Percentiles rank a stretch among this genome's conserved stretches.
Conservation (phyloP, 2,329 filamentous ascomycete species). For the Dothistroma septosporum region DNA sequence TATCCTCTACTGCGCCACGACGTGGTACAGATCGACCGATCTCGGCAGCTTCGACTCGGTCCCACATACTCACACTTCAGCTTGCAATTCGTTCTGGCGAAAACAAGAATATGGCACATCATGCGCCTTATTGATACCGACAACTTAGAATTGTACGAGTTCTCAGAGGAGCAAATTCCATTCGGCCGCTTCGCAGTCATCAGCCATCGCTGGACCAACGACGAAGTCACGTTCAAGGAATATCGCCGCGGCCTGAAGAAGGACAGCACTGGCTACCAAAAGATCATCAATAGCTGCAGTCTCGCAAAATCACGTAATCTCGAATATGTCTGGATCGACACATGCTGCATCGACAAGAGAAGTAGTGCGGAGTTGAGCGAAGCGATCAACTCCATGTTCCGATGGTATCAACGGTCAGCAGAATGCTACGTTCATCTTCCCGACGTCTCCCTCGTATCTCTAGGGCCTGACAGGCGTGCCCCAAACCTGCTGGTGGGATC, state of each 20-base stretch:
- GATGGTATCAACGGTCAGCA: conserved; percentile 16
- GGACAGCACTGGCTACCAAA: conserved; percentile 11
- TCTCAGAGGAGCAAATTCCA: not conserved
- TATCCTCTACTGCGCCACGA: not conserved
- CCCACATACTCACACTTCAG: not conserved
- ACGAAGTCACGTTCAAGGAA: conserved; percentile 13
- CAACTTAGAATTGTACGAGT: not conserved
- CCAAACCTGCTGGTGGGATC: not conserved
- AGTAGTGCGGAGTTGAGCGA: conserved; percentile 16
- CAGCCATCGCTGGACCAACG: conserved; percentile 12
- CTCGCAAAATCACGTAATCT: conserved; percentile 2
- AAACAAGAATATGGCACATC: not conserved
- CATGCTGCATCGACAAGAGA: conserved; percentile 20
- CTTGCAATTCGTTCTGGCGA: not conserved
- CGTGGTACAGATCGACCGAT: not conserved
- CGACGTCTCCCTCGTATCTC: conserved; percentile 3
- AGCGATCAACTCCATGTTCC: conserved; percentile 22
- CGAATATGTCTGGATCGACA: conserved; percentile 22
- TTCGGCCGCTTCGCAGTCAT: conserved; percentile 9
- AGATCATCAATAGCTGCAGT: conserved; percentile 10
- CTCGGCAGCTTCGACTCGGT: not conserved
- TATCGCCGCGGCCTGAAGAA: conserved; percentile 4
- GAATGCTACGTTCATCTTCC: conserved; percentile 17
- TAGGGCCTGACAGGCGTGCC: not conserved
- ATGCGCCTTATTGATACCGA: not conserved